These are phyloP conservation scores for Boletus rubroflammeus DNA, from an alignment of 768 basidiomycete species.

Conservation along the genomic window DNA sequence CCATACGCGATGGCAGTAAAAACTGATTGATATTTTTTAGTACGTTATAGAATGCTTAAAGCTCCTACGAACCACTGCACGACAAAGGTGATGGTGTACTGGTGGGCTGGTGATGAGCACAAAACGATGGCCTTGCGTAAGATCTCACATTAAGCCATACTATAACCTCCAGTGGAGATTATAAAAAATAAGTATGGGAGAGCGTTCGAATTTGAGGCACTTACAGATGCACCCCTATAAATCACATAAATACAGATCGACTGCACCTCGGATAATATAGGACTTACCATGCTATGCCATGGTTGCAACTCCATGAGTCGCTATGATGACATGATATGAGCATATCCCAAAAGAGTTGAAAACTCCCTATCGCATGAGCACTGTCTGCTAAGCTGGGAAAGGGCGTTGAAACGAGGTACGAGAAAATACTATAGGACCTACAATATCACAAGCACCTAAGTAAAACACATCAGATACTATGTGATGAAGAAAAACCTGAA, in stretches of 20 bases:
- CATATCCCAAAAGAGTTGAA: background rate
- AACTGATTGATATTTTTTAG: background rate
- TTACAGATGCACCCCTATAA: conserved; percentile 8
- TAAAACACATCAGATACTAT: background rate
- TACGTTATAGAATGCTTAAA: too few species aligned
- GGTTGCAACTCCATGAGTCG: background rate
- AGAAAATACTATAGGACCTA: background rate
- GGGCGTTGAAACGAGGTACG: background rate
- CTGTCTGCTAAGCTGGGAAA: conserved; percentile 8
- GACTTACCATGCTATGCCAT: conserved; percentile 1
- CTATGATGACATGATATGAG: conserved; percentile 2
- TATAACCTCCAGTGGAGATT: background rate
- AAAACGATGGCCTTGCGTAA: too few species aligned
- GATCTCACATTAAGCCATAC: background rate
- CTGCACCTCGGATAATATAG: too few species aligned
- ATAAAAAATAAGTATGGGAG: background rate
- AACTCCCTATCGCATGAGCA: background rate
- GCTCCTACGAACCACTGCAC: conserved; percentile 8
- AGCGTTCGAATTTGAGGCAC: background rate
- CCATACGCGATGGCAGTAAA: conserved; percentile 17
- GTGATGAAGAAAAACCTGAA: background rate
- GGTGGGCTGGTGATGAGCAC: background rate
- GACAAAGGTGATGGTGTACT: background rate
- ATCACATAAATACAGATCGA: background rate
- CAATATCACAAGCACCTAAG: conserved; percentile 3